phyloP scores from a whole-genome alignment of 805 yeast species.

The Kuraishia floccosa region DNA sequence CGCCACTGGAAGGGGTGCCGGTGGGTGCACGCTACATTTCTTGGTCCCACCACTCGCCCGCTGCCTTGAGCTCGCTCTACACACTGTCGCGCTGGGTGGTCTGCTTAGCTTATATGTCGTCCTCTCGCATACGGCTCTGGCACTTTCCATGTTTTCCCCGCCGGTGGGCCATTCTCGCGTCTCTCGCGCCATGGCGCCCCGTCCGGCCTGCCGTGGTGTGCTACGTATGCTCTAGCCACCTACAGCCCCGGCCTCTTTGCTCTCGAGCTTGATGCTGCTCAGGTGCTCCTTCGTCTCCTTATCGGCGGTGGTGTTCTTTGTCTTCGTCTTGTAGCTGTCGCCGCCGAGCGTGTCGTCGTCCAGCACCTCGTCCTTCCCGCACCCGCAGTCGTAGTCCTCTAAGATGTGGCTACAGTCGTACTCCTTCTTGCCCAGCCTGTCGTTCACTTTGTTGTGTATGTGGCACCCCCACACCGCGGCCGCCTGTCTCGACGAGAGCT shows the following conservation, averaged over 20 bases:
- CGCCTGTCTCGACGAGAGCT: constrained; percentile 55
- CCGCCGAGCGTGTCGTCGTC: constrained; percentile 20
- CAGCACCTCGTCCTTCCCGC: constrained; percentile 64
- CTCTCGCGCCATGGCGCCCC: no score
- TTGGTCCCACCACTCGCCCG: no score
- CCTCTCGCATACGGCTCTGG: no score
- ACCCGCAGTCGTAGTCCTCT: constrained; percentile 94
- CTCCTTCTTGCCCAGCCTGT: constrained; percentile 48
- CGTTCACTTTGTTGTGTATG: constrained; percentile 80
- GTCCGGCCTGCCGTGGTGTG: background rate
- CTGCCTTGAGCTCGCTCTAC: no score
- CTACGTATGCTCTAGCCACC: constrained; percentile 28
- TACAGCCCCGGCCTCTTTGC: constrained; percentile 30
- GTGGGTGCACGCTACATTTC: no score
- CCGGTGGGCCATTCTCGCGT: no score
- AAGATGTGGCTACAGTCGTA: constrained; percentile 81
- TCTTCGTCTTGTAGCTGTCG: constrained; percentile 6
- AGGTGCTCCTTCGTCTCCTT: constrained; percentile 24
- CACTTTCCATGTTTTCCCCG: no score
- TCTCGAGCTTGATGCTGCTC: constrained; percentile 32
- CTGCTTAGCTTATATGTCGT: no score
- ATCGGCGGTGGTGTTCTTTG: background rate
- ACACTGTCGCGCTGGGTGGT: no score
- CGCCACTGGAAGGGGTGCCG: no score
- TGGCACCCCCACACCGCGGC: constrained; percentile 97